These are phyloP conservation scores for Pistacia atlantica DNA, from an alignment of 345 rosid genomes.

Conservation along the genomic window DNA sequence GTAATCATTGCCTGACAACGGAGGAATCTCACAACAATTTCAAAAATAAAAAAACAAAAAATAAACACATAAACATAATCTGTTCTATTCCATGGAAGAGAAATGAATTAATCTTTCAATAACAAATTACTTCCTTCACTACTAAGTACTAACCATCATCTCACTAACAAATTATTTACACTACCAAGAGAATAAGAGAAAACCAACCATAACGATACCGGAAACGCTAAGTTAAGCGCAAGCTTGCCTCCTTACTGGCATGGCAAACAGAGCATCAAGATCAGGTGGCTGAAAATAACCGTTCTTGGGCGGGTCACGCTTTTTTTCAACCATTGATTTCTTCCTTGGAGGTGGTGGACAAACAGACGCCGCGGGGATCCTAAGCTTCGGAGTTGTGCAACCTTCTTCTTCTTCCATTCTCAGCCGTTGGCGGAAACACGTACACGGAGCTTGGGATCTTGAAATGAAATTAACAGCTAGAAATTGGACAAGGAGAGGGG, in stretches of 20 bases:
- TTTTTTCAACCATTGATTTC: slow-evolving; percentile 32
- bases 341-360: slow-evolving; percentile 78
- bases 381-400: slow-evolving; percentile 62
- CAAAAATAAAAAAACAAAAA: neutral
- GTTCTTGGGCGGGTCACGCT: slow-evolving; percentile 54
- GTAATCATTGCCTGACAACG: slow-evolving; percentile 17
- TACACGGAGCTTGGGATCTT: neutral
- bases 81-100: slow-evolving; percentile 7
- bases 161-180: neutral
- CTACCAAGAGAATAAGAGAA: neutral
- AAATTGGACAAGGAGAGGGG: neutral
- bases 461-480: neutral
- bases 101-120: slow-evolving; percentile 9
- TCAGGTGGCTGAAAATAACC: slow-evolving; percentile 78
- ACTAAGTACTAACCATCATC: neutral
- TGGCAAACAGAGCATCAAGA: slow-evolving; percentile 56
- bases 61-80: neutral
- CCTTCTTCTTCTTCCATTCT: slow-evolving; percentile 51
- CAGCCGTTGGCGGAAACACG: neutral
- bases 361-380: slow-evolving; percentile 41
- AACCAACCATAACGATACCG: neutral
- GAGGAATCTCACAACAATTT: neutral
- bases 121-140: neutral
- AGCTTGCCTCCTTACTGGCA: slow-evolving; percentile 39
- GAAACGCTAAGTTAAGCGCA: slow-evolving; percentile 30